These are phyloP conservation scores for Centaurea solstitialis DNA, from an alignment of 129 eudicot genomes.

Conservation along the genomic window DNA sequence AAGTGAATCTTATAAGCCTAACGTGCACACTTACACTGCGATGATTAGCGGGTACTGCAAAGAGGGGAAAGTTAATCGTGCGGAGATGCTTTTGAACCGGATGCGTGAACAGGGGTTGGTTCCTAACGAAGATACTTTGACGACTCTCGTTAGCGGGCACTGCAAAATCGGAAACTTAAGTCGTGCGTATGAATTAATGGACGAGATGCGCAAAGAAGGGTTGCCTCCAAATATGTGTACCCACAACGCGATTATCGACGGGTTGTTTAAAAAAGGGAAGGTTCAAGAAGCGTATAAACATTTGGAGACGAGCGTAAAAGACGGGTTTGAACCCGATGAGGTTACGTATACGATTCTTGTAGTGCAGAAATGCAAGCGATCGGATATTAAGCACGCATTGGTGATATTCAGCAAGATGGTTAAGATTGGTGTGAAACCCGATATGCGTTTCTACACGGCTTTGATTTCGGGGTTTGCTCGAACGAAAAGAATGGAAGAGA, in stretches of 20 bases:
- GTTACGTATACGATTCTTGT: constrained; percentile 78
- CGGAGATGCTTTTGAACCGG: constrained; percentile 74
- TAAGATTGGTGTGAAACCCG: constrained; percentile 57
- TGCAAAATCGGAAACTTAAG: constrained; percentile 71
- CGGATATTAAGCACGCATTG: constrained; percentile 51
- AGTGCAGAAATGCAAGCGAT: constrained; percentile 55
- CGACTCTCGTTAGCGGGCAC: constrained; percentile 69
- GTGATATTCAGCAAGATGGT: constrained; percentile 57
- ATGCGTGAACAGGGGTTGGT: constrained; percentile 79
- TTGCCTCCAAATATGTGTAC: constrained; percentile 62
- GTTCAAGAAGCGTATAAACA: constrained; percentile 64
- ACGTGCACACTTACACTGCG: constrained; percentile 84
- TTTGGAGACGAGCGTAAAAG: constrained; percentile 29
- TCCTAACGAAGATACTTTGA: constrained; percentile 76
- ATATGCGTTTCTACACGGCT: constrained; percentile 68
- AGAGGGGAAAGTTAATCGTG: constrained; percentile 73
- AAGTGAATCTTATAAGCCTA: constrained; percentile 89
- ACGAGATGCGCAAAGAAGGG: constrained; percentile 50
- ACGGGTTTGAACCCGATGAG: constrained; percentile 62
- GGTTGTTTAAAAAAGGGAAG: constrained; percentile 65
- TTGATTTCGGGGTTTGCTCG: constrained; percentile 62
- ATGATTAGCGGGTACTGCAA: constrained; percentile 90
- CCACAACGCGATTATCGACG: constrained; percentile 60
- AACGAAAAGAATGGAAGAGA: constrained; percentile 54
- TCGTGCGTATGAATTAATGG: constrained; percentile 71